Percentiles rank a stretch among this genome's conserved stretches.
Evolutionary conservation across 1,139 yeast genomes (phyloP).

Genomic region (Saccharomyces hybrid): DNA sequence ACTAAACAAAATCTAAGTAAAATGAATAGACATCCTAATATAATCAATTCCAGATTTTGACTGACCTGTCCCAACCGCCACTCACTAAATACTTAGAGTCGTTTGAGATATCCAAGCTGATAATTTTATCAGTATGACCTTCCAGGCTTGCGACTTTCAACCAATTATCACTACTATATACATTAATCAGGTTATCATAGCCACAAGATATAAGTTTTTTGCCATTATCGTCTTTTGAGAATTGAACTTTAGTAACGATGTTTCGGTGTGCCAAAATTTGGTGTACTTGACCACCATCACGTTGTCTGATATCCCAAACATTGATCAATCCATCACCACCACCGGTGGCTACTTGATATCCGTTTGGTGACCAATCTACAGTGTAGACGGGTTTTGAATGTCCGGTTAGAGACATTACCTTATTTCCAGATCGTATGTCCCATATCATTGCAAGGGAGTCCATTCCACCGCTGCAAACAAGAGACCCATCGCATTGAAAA

Average conservation of each 20-base stretch:
- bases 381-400: slow-evolving; percentile 70
- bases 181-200: slow-evolving; percentile 57
- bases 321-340: slow-evolving; percentile 77
- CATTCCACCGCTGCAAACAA: slow-evolving; percentile 69
- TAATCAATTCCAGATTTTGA: slow-evolving; percentile 47
- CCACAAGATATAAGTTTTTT: slow-evolving; percentile 50
- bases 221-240: slow-evolving; percentile 34
- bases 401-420: slow-evolving; percentile 50
- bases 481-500: slow-evolving; percentile 72
- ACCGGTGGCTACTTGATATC: slow-evolving; percentile 70
- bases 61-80: slow-evolving; percentile 79
- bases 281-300: slow-evolving; percentile 32
- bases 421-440: slow-evolving; percentile 79
- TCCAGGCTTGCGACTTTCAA: slow-evolving; percentile 43
- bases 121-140: slow-evolving; percentile 64
- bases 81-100: slow-evolving; percentile 43
- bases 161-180: slow-evolving; percentile 77
- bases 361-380: slow-evolving; percentile 70
- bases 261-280: slow-evolving; percentile 73
- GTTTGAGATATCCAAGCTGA: slow-evolving; percentile 54
- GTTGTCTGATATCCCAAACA: slow-evolving; percentile 75
- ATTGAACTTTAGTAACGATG: slow-evolving; percentile 41
- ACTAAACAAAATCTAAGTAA: no score
- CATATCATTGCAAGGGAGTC: slow-evolving; percentile 72
- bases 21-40: no score